Percentiles rank a stretch among this genome's conserved stretches.
Conservation (phyloP, 1,139 yeast species). For the Diutina scorzettiae region DNA sequence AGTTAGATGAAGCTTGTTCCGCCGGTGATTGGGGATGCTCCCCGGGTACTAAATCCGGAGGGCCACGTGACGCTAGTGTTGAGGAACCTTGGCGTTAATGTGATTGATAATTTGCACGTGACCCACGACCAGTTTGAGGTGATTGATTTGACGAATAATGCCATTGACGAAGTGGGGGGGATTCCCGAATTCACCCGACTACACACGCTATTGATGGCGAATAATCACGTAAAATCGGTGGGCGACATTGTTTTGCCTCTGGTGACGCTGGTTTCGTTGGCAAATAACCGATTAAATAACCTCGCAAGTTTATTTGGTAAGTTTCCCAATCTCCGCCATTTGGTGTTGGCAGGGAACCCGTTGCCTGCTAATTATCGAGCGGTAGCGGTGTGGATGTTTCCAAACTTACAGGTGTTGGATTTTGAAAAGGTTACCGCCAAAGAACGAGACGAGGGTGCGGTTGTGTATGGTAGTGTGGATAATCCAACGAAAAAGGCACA, state of each 20-base stretch:
- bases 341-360: constrained; percentile 54
- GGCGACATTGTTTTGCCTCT: constrained; percentile 14
- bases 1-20: constrained; percentile 26
- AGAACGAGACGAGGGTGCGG: constrained; percentile 38
- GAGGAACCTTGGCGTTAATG: constrained; percentile 22
- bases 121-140: constrained; percentile 31
- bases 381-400: constrained; percentile 50
- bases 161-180: constrained; percentile 38
- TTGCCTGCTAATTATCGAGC: constrained; percentile 45
- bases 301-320: constrained; percentile 16
- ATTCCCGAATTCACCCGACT: constrained; percentile 37
- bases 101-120: constrained; percentile 23
- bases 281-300: constrained; percentile 36
- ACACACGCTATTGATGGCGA: constrained; percentile 41
- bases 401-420: constrained; percentile 54
- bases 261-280: constrained; percentile 37
- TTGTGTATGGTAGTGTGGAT: constrained; percentile 29
- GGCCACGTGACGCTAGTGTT: constrained; percentile 25
- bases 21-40: constrained; percentile 20
- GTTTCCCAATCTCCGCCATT: constrained; percentile 16
- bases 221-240: constrained; percentile 39
- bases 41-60: constrained; percentile 24
- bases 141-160: constrained; percentile 61
- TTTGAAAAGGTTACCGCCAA: constrained; percentile 43
- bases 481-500: constrained; percentile 9